These are phyloP conservation scores for Blastocystis sp. DNA, from an alignment of 352 stramenopile genomes.

Conservation along the genomic window DNA sequence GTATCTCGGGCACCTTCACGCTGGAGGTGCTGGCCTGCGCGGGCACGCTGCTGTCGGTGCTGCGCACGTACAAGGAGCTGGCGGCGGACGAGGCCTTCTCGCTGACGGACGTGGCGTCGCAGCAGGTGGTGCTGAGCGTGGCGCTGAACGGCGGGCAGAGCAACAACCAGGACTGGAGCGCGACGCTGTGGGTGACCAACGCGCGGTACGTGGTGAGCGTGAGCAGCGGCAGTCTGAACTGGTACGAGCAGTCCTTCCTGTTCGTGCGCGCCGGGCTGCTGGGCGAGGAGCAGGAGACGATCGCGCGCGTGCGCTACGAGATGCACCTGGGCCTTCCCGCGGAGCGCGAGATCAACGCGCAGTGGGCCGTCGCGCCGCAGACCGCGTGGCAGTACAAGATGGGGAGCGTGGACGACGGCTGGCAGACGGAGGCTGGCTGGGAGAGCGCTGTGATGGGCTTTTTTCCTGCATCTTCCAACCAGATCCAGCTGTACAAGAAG, in stretches of 20 bases:
- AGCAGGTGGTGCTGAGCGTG: not conserved
- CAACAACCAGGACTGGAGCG: not conserved
- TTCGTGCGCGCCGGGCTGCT: conserved; percentile 13
- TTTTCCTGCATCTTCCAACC: not conserved
- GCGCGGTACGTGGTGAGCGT: not conserved
- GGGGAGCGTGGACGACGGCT: not conserved
- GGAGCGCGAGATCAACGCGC: not conserved
- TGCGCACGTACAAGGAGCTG: not conserved
- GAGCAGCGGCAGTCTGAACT: not conserved
- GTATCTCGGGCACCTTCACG: conserved; percentile 8
- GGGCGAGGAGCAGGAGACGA: conserved; percentile 13
- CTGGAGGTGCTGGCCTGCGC: conserved; percentile 4
- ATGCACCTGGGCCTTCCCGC: conserved; percentile 2
- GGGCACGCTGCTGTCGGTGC: conserved; percentile 13
- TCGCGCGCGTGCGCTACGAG: not conserved
- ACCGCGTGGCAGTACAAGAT: conserved; percentile 29
- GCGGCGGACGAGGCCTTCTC: conserved; percentile 14
- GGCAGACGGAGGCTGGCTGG: not conserved
- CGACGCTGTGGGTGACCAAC: not conserved
- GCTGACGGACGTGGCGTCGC: not conserved
- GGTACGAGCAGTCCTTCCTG: conserved; percentile 11
- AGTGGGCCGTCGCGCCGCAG: conserved; percentile 9
- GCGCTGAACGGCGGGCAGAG: conserved; percentile 8
- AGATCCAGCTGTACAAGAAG: conserved; percentile 24
- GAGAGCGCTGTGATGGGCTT: not conserved